These are phyloP conservation scores for Tanacetum coccineum DNA, from an alignment of 129 eudicot species.

Conservation along the genomic window DNA sequence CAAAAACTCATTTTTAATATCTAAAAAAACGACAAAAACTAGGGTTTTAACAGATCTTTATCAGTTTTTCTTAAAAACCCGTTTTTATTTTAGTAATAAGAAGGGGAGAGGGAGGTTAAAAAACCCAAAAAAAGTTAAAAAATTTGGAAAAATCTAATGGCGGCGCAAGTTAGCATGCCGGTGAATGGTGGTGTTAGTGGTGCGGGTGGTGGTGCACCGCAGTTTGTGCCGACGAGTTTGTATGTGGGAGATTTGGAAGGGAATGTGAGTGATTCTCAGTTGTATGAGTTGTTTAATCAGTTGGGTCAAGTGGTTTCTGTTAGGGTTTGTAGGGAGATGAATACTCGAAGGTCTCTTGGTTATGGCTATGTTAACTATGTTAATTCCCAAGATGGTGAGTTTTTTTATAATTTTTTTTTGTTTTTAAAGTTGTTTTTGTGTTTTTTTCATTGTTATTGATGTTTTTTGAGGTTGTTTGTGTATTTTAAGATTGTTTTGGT, in stretches of 20 bases:
- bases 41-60: slow-evolving; percentile 11
- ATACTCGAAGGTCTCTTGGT: slow-evolving; percentile 70
- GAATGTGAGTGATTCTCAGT: slow-evolving; percentile 74
- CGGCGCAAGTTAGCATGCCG: slow-evolving; percentile 46
- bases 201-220: slow-evolving; percentile 40
- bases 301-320: slow-evolving; percentile 81
- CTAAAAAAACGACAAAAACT: slow-evolving; percentile 16
- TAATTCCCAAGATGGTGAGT: slow-evolving; percentile 76
- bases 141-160: slow-evolving; percentile 37
- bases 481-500: too few species aligned
- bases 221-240: slow-evolving; percentile 61
- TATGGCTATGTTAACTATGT: slow-evolving; percentile 87
- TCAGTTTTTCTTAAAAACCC: slow-evolving; percentile 8
- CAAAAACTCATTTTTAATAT: neutral
- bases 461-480: too few species aligned
- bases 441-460: too few species aligned
- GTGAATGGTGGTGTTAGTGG: slow-evolving; percentile 27
- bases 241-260: slow-evolving; percentile 81
- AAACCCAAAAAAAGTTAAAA: slow-evolving; percentile 32
- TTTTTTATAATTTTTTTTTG: too few species aligned
- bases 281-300: slow-evolving; percentile 70
- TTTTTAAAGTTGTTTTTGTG: too few species aligned
- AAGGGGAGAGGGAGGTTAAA: slow-evolving; percentile 83
- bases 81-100: slow-evolving; percentile 38
- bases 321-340: slow-evolving; percentile 75